Conservation (phyloP, 2,329 filamentous ascomycete species). For the Sphaerulina musiva region DNA sequence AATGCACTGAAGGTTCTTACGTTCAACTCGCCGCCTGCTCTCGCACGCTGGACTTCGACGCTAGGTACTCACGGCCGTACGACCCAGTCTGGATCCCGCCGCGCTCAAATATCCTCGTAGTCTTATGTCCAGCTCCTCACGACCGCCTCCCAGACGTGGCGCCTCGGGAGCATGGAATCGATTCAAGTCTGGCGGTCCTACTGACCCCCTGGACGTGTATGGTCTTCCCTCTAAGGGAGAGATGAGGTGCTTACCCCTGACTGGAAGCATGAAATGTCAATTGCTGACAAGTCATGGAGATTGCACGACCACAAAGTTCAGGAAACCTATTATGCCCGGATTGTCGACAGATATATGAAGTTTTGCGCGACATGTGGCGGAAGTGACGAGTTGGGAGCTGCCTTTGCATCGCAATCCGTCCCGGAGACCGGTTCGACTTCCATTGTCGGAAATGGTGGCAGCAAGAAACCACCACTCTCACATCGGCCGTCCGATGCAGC, state of each 20-base stretch:
- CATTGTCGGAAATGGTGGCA: neutral
- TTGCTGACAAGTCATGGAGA: slow-evolving; percentile 28
- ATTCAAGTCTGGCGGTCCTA: slow-evolving; percentile 60
- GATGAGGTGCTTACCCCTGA: slow-evolving; percentile 53
- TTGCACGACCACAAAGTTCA: slow-evolving; percentile 64
- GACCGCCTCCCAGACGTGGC: slow-evolving; percentile 31
- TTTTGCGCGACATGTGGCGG: slow-evolving; percentile 73
- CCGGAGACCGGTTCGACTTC: slow-evolving; percentile 6
- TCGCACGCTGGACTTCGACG: no score
- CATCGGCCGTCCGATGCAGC: slow-evolving; percentile 25
- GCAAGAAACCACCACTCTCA: slow-evolving; percentile 15
- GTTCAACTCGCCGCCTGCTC: no score
- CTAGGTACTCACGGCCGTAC: neutral
- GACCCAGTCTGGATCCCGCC: neutral
- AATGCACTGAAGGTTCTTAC: no score
- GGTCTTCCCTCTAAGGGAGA: slow-evolving; percentile 90
- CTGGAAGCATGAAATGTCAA: neutral
- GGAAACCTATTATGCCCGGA: slow-evolving; percentile 78
- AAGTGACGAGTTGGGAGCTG: slow-evolving; percentile 64
- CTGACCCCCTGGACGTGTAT: slow-evolving; percentile 72
- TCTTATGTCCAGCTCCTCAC: slow-evolving; percentile 22
- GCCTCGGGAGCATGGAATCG: slow-evolving; percentile 59
- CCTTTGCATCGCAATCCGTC: slow-evolving; percentile 61
- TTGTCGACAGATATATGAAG: slow-evolving; percentile 80
- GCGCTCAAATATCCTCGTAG: neutral